phyloP scores from a whole-genome alignment of 73 alveolate species.

The Diophrys appendiculata region DNA sequence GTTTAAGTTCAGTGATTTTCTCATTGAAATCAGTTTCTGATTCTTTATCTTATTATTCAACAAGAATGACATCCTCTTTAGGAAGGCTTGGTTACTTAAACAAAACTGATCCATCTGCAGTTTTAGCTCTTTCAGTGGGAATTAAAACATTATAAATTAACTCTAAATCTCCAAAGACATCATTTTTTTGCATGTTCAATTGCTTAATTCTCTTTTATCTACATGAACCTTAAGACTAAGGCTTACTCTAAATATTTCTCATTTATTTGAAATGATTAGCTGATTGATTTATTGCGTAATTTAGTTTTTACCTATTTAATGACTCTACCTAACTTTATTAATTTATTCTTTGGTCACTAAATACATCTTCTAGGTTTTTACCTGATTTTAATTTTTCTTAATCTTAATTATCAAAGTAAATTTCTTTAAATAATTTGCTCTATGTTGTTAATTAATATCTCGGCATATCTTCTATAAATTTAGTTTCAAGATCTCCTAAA shows the following conservation, averaged over 20 bases:
- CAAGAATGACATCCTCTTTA: neutral
- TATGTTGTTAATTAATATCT: neutral
- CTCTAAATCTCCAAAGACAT: neutral
- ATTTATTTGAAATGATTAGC: neutral
- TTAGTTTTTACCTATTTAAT: neutral
- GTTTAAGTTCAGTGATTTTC: no score
- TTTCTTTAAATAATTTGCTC: neutral
- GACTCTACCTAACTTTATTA: neutral
- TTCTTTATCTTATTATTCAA: no score
- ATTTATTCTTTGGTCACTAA: neutral
- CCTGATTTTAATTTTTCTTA: neutral
- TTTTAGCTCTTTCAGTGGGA: neutral
- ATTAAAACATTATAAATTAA: neutral
- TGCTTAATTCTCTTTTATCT: neutral
- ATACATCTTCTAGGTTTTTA: neutral
- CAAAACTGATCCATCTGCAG: neutral
- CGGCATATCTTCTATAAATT: neutral
- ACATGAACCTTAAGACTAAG: no score
- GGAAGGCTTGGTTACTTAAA: neutral
- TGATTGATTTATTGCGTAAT: neutral
- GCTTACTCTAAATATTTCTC: no score
- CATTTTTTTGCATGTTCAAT: neutral
- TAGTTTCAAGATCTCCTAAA: neutral
- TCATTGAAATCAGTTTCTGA: no score
- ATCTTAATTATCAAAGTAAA: neutral